Base-by-base conservation (phyloP, 257 asterid species). In the Jasminum sambac region DNA sequence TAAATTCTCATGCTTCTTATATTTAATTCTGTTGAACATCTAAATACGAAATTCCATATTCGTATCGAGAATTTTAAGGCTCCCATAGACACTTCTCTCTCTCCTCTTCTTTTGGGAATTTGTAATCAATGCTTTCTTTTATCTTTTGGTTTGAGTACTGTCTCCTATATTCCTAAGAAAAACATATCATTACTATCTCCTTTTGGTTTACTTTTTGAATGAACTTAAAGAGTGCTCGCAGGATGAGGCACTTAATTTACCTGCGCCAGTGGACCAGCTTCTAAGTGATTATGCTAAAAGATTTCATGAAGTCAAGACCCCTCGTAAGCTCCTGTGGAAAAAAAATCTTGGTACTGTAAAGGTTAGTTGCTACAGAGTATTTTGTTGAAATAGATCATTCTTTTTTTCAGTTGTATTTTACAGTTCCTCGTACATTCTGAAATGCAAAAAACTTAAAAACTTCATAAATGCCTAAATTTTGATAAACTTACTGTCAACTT, bases 321-420 rank as follows among this genome's bases (percentile, higher is more conserved):
- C 99, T 13, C 96, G 99, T 67, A 94, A 94, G 84, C 93, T 94
- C 71, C 76, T 85, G 30, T 94, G 99, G 99, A 94, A 88, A 89
- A 94, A 82, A 83, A 94, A 87, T 83, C 99, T 94, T 67, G 99
- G 99, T 67, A 79, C 91, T 61, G 99, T 94, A 44, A 94, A 94
- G 99, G 99, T 94, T 58, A 79, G 98, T 78, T 75, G 73, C 79
- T 78, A 66, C 78, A 68, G 21, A 34, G 64, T 58, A 44, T 17
- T 44, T 37, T 10, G 2, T 55, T 57, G 26, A 48, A 61, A 60
- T 17, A 8, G 6, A 67, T 58, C 41, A 14, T 19, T 67, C 30
- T 21, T 37, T 19, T 19, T 44, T 37, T 13, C 58, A 14, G 58
- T 52, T 76, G 69, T 57, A 21, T 30, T 70, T 68, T 59, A 23